Evolutionary conservation across 176 grass and related monocot genomes (phyloP).

Genomic region (Paspalum notatum): DNA sequence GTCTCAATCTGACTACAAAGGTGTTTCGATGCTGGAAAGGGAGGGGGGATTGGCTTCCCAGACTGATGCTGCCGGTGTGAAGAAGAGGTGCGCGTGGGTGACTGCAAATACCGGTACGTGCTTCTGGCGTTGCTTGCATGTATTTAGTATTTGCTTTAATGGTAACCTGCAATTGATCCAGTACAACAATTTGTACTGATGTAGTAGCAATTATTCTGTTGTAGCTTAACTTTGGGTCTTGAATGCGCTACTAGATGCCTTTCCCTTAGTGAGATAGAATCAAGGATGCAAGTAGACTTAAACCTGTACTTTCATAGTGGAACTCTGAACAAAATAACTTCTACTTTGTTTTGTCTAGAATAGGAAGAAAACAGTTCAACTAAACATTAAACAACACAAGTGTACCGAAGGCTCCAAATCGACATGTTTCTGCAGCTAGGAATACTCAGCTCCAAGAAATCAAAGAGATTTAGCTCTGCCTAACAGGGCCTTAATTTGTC

Average conservation of each 20-base stretch:
- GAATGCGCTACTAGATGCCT: background rate
- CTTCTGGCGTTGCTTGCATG: conserved; percentile 6
- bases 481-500: conserved; percentile 1
- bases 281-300: background rate
- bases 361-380: too few species aligned
- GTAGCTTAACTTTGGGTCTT: background rate
- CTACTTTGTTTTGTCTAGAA: too few species aligned
- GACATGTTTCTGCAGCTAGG: too few species aligned
- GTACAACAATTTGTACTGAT: background rate
- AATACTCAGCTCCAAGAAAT: too few species aligned
- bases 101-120: conserved; percentile 78
- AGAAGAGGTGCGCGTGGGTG: conserved; percentile 88
- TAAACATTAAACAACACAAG: too few species aligned
- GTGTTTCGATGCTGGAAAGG: conserved; percentile 56
- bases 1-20: conserved; percentile 48
- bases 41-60: conserved; percentile 39
- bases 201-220: background rate
- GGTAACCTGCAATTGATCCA: background rate
- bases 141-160: conserved; percentile 11
- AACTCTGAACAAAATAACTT: too few species aligned
- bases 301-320: background rate
- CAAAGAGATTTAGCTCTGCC: too few species aligned
- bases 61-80: conserved; percentile 49
- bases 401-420: too few species aligned
- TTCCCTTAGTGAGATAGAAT: background rate